Evolutionary conservation across 2,329 filamentous ascomycete species (phyloP).

Genomic region (Sporothrix globosa): DNA sequence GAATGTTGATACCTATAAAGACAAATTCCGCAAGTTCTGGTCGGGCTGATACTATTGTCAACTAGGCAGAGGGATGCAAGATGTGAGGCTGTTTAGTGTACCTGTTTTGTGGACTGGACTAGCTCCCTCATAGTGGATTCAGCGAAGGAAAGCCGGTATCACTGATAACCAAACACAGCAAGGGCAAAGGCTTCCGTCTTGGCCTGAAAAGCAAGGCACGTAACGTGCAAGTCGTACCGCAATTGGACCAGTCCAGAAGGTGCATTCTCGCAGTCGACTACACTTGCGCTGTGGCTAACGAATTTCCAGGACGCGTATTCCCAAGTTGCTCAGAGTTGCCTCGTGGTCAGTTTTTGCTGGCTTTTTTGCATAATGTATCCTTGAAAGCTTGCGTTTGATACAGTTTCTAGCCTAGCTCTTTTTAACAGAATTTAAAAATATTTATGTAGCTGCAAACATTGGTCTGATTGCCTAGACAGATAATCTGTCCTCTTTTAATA

Average conservation of each 20-base stretch:
- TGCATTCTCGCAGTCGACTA: neutral
- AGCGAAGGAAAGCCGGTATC: conserved; percentile 23
- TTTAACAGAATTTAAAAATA: neutral
- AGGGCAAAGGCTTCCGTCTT: neutral
- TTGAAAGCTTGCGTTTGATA: neutral
- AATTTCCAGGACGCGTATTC: neutral
- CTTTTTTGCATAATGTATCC: neutral
- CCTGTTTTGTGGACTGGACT: neutral
- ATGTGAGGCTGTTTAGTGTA: neutral
- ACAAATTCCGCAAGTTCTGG: neutral
- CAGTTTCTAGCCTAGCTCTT: neutral
- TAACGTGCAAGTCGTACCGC: conserved; percentile 3
- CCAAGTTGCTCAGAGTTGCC: neutral
- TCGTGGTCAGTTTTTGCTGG: neutral
- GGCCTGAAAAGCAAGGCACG: conserved; percentile 18
- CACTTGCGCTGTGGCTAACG: neutral
- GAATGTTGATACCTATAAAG: neutral
- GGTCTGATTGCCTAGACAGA: conserved; percentile 4
- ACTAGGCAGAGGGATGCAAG: neutral
- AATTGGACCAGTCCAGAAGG: neutral
- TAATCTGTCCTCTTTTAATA: conserved; percentile 20
- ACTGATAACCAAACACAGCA: conserved; percentile 1
- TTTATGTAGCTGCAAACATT: neutral
- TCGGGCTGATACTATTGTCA: neutral
- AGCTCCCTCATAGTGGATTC: neutral